phyloP scores from a whole-genome alignment of 1,284 basidiomycete genomes.

The Violaceomyces palustris region DNA sequence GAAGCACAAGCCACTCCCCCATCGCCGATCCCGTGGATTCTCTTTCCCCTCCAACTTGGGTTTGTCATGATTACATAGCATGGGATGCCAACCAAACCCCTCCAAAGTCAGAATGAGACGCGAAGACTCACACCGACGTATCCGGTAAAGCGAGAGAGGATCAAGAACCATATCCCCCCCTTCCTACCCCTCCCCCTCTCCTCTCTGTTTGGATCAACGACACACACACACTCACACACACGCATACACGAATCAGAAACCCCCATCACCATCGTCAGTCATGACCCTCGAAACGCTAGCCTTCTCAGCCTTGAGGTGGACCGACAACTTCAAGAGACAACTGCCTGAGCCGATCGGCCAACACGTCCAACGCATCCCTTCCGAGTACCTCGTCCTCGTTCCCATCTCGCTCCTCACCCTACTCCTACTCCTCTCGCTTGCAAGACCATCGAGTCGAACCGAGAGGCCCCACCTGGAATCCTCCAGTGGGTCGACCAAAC shows the following conservation, averaged over 20 bases:
- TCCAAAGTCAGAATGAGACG: too few species aligned
- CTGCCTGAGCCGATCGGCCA: conserved; percentile 20
- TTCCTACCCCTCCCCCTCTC: too few species aligned
- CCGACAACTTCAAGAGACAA: conserved; percentile 19
- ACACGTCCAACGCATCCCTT: conserved; percentile 8
- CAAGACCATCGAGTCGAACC: conserved; percentile 9
- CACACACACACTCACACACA: too few species aligned
- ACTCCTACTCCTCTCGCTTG: conserved; percentile 24
- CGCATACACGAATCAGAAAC: not conserved
- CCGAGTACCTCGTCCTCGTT: conserved; percentile 25
- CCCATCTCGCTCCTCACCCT: conserved; percentile 29
- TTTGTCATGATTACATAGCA: too few species aligned
- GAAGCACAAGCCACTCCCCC: too few species aligned
- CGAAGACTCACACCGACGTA: too few species aligned
- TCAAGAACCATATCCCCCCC: too few species aligned
- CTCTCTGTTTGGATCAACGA: too few species aligned
- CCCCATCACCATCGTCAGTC: not conserved
- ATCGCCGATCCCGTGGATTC: too few species aligned
- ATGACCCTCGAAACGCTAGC: conserved; percentile 3
- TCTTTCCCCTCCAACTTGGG: too few species aligned
- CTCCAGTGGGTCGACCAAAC: not conserved
- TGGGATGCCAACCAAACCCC: too few species aligned
- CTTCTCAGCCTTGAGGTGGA: conserved; percentile 31
- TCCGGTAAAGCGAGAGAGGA: too few species aligned
- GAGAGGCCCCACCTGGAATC: conserved; percentile 3